Base-by-base conservation (phyloP, 805 yeast genomes). In the Candida ponderosae region DNA sequence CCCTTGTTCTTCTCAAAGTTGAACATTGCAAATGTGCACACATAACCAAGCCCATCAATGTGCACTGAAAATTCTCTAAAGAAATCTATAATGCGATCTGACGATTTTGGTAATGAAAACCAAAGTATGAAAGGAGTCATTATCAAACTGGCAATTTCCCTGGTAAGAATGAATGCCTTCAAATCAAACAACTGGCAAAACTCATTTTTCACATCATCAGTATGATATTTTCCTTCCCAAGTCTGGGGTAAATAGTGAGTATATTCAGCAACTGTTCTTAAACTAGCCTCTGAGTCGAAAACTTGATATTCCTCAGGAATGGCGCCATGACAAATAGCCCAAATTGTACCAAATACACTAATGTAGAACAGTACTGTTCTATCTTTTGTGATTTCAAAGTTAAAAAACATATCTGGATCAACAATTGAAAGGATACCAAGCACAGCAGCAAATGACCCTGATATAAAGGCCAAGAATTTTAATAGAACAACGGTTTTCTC, bases 21-120 rank as follows among this genome's bases (percentile, higher is more conserved):
- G 60, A 93, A 93, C 79, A 86, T 85, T 2, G 97, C 97, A 68
- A 81, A 87, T 23, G 86, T 80, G 54, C 97, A 90, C 29, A 93
- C 95, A 52, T 89, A 82, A 0, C 98, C 99, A 30, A 93, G 65
- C 0, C 96, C 97, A 62, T 89, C 97, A 34, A 89, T 86, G 56
- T 90, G 93, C 11, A 88, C 79, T 11, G 95, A 79, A 47, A 76
- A 81, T 41, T 90, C 97, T 39, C 97, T 65, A 57, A 90, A 86
- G 53, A 93, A 93, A 53, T 93, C 97, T 24, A 93, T 74, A 32
- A 93, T 82, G 20, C 76, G 68, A 21, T 83, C 89, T 13, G 90
- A 66, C 19, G 77, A 70, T 35, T 71, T 70, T 4, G 96, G 87
- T 20, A 93, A 64, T 16, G 86, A 76, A 53, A 81, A 78, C 83